phyloP scores from a whole-genome alignment of 148 eudicot species.

The Tetragonia tetragonoides region DNA sequence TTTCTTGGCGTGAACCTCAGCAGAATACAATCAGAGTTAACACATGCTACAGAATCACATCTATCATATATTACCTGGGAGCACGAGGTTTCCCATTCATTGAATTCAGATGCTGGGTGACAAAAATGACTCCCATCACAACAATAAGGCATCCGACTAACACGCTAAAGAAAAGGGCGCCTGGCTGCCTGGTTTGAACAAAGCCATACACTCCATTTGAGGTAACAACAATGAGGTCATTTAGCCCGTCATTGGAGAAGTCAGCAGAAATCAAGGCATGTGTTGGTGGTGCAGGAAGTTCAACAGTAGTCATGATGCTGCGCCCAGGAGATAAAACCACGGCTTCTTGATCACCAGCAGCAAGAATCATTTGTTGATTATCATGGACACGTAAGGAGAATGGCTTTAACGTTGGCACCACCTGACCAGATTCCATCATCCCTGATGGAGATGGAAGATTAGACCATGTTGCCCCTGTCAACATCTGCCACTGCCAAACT shows the following conservation, averaged over 20 bases:
- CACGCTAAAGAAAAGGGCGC: slow-evolving; percentile 95
- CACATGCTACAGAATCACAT: slow-evolving; percentile 9
- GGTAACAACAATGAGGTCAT: slow-evolving; percentile 78
- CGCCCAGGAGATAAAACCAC: slow-evolving; percentile 79
- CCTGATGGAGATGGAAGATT: slow-evolving; percentile 98
- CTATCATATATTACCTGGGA: slow-evolving; percentile 43
- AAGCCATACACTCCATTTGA: slow-evolving; percentile 87
- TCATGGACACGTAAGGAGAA: slow-evolving; percentile 70
- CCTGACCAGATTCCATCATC: slow-evolving; percentile 68
- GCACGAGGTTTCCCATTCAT: slow-evolving; percentile 74
- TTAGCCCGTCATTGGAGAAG: slow-evolving; percentile 92
- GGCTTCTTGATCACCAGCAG: slow-evolving; percentile 92
- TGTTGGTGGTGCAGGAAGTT: slow-evolving; percentile 89
- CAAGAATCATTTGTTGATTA: slow-evolving; percentile 70
- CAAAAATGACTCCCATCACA: slow-evolving; percentile 92
- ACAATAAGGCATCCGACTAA: slow-evolving; percentile 93
- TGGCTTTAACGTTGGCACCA: slow-evolving; percentile 83
- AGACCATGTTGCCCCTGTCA: slow-evolving; percentile 95
- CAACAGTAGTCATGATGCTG: slow-evolving; percentile 55
- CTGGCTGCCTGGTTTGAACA: slow-evolving; percentile 97
- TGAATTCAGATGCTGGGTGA: slow-evolving; percentile 84
- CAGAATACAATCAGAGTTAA: not conserved
- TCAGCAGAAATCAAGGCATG: slow-evolving; percentile 75
- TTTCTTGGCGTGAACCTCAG: not conserved
- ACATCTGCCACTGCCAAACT: slow-evolving; percentile 91